Evolutionary conservation across 306 rosid genomes (phyloP).

Genomic region (Gastrolobium villosum): DNA sequence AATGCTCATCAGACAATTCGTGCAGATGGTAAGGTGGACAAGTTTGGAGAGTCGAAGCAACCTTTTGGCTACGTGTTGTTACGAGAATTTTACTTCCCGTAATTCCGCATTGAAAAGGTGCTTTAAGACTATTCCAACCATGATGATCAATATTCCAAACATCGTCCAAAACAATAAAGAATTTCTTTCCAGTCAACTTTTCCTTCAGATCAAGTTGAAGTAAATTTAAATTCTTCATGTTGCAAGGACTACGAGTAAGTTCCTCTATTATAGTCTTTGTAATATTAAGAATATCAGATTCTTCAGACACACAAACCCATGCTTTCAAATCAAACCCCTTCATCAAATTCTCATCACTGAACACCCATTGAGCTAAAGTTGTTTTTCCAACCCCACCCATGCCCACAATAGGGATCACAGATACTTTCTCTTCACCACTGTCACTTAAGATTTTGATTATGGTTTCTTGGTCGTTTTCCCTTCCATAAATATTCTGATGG

Average conservation of each 20-base stretch:
- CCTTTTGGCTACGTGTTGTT: neutral
- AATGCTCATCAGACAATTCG: neutral
- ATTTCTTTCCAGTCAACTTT: neutral
- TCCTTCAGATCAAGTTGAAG: neutral
- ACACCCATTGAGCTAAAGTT: constrained; percentile 25
- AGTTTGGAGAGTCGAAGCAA: neutral
- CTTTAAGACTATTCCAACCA: constrained; percentile 3
- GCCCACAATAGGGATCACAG: constrained; percentile 39
- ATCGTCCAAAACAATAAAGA: constrained; percentile 45
- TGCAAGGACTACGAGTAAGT: neutral
- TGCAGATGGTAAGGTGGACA: neutral
- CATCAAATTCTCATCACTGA: constrained; percentile 7
- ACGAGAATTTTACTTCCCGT: neutral
- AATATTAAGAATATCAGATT: neutral
- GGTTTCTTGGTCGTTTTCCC: constrained; percentile 26
- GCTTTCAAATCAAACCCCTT: neutral
- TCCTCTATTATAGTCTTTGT: neutral
- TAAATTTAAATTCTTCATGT: neutral
- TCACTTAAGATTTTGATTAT: neutral
- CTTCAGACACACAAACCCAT: constrained; percentile 39
- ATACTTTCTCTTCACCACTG: neutral
- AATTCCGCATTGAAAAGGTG: constrained; percentile 13
- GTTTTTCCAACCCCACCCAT: constrained; percentile 48
- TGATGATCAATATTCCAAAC: constrained; percentile 31
- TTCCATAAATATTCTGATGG: constrained; percentile 20